Base-by-base conservation (phyloP, 768 basidiomycete genomes). In the Russula ochroleuca region DNA sequence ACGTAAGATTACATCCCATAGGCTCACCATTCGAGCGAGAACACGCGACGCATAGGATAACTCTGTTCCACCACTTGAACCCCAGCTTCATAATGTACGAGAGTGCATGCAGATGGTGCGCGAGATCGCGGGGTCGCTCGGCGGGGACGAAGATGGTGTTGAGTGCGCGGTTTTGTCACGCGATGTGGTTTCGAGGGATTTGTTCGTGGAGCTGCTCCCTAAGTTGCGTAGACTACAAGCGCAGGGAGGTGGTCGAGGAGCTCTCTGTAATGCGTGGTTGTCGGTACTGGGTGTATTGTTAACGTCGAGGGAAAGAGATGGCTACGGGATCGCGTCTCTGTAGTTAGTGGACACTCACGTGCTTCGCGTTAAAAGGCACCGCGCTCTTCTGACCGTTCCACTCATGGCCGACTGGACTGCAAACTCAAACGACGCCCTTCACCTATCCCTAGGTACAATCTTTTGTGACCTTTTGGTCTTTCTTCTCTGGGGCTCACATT, bases 341-440 rank as follows among this genome's bases (percentile, higher is more conserved):
- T 11, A n/a, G 11, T 47, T 1, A 9, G n/a, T 43, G 11, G 4
- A 43, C 11, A 23, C 45, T 51, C 50, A 51, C 50, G 50, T 51
- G 50, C 28, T 17, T 31, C 49, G 28, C 17, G 49, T 51, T 17
- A n/a, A 50, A 28, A 15, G 17, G 28, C 9, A 19, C 50, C 19
- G 19, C 15, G 10, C 28, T 5, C 17, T 8, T 47, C 10, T 23
- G 23, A 21, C 47, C 23, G 2, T 7, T 54, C 47, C n/a, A 31
- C 43, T 9, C 33, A 68, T 68, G 68, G 67, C 80, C 31, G 83
- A 85, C 70, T 97, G 92, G 92, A 87, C 93, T 0, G 74, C 83
- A 7, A 83, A 91, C 75, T 85, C 92, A 37, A 93, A 87, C 72
- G 83, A 90, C 62, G 89, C 88, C 0, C 76, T 97, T 11, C 78